Conservation (phyloP, 768 basidiomycete species). For the Floccularia luteovirens region DNA sequence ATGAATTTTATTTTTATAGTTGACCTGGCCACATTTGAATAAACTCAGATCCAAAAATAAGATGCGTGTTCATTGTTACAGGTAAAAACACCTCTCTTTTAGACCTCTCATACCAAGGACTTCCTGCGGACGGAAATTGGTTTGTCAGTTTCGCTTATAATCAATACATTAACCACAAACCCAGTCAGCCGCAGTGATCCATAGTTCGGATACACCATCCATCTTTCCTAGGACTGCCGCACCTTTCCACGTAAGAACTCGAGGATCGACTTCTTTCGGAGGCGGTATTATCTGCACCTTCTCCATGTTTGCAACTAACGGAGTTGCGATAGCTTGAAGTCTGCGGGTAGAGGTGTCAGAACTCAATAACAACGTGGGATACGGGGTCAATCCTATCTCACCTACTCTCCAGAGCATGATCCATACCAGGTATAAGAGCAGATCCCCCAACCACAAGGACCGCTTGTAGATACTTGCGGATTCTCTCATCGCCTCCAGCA, state of each 20-base stretch:
- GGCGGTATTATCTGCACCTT: constrained; percentile 91
- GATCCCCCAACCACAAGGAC: constrained; percentile 86
- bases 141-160: not conserved
- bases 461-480: constrained; percentile 82
- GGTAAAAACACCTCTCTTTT: constrained; percentile 77
- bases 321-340: constrained; percentile 78
- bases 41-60: too few species aligned
- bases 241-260: constrained; percentile 92
- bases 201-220: constrained; percentile 84
- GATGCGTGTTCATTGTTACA: too few species aligned
- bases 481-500: constrained; percentile 82
- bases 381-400: constrained; percentile 23
- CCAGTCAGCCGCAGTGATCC: constrained; percentile 87
- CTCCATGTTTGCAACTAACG: constrained; percentile 76
- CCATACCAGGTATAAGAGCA: constrained; percentile 74
- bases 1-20: too few species aligned
- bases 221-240: constrained; percentile 87
- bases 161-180: constrained; percentile 30
- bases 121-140: constrained; percentile 36
- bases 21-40: too few species aligned
- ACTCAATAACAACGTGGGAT: constrained; percentile 1
- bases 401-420: constrained; percentile 86
- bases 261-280: constrained; percentile 88
- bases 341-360: constrained; percentile 22
- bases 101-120: constrained; percentile 72